A percentile compares a stretch with the other conserved stretches of the same genome.
These are phyloP conservation scores for Allantophomopsis lycopodina DNA, from an alignment of 2,329 filamentous ascomycete genomes.

Conservation along the genomic window DNA sequence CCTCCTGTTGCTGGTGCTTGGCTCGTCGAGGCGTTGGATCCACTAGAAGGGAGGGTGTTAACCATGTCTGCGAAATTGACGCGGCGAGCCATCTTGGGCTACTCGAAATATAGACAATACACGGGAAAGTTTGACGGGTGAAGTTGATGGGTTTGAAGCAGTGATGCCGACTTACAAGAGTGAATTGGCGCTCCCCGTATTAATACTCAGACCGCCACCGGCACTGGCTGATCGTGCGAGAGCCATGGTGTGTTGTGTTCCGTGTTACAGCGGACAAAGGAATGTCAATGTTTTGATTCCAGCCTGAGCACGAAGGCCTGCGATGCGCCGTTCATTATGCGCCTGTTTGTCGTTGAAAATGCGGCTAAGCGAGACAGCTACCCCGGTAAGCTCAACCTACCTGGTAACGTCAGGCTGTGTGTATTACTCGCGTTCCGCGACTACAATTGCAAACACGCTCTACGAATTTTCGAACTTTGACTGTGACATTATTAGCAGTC, in stretches of 20 bases:
- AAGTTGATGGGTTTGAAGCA: neutral
- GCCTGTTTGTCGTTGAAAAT: neutral
- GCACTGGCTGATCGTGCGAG: constrained; percentile 41
- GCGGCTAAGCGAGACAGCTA: constrained; percentile 4
- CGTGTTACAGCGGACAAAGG: constrained; percentile 1
- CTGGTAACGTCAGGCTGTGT: neutral
- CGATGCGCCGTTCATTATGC: neutral
- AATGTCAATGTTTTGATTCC: neutral
- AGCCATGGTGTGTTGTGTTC: constrained; percentile 10
- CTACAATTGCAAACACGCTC: neutral
- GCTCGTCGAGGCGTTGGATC: constrained; percentile 9
- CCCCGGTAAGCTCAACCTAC: neutral
- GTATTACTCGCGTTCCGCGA: no score
- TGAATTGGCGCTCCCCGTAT: constrained; percentile 45
- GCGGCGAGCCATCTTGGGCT: neutral
- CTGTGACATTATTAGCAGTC: neutral
- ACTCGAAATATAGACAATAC: neutral
- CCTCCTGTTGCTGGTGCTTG: constrained; percentile 13
- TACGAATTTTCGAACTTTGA: neutral
- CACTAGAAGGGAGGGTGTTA: constrained; percentile 8
- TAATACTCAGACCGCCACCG: constrained; percentile 47
- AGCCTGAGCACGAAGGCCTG: neutral
- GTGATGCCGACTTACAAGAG: constrained; percentile 29
- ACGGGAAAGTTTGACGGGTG: neutral
- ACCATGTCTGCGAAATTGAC: neutral